Evolutionary conservation across 768 basidiomycete genomes (phyloP).

Genomic region (Xanthoconium stramineum): DNA sequence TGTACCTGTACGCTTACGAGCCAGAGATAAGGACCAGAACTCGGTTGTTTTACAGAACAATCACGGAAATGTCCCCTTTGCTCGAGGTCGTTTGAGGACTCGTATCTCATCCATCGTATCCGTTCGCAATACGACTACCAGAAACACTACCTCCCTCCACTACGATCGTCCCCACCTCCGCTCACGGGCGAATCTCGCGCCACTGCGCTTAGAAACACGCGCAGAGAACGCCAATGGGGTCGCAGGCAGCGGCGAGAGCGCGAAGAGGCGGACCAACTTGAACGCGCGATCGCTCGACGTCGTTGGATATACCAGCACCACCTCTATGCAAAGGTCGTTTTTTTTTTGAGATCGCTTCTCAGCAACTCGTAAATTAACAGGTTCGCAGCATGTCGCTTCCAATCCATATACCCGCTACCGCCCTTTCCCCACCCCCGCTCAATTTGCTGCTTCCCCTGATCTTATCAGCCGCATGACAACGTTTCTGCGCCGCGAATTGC

Average conservation of each 20-base stretch:
- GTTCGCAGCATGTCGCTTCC: conserved; percentile 81
- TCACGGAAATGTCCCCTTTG: conserved; percentile 79
- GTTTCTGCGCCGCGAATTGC: conserved; percentile 82
- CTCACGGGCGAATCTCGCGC: conserved; percentile 29
- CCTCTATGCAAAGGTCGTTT: conserved; percentile 79
- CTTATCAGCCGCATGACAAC: conserved; percentile 70
- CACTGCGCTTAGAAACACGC: conserved; percentile 29
- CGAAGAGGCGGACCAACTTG: conserved; percentile 66
- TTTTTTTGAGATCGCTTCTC: not conserved
- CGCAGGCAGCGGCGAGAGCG: conserved; percentile 46
- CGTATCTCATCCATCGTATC: conserved; percentile 74
- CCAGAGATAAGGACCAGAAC: not conserved
- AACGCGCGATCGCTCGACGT: conserved; percentile 68
- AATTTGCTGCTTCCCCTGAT: conserved; percentile 76
- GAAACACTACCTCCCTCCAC: conserved; percentile 72
- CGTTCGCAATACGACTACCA: conserved; percentile 78
- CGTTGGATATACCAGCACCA: conserved; percentile 78
- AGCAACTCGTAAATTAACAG: not conserved
- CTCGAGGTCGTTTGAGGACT: conserved; percentile 59
- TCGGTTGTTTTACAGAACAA: conserved; percentile 46
- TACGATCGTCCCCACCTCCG: conserved; percentile 49
- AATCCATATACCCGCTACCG: conserved; percentile 82
- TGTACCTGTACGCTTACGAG: not conserved
- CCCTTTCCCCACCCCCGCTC: conserved; percentile 85
- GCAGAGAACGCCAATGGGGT: conserved; percentile 54